Conservation (phyloP, 75 land plant genomes). For the Pinus tabuliformis region DNA sequence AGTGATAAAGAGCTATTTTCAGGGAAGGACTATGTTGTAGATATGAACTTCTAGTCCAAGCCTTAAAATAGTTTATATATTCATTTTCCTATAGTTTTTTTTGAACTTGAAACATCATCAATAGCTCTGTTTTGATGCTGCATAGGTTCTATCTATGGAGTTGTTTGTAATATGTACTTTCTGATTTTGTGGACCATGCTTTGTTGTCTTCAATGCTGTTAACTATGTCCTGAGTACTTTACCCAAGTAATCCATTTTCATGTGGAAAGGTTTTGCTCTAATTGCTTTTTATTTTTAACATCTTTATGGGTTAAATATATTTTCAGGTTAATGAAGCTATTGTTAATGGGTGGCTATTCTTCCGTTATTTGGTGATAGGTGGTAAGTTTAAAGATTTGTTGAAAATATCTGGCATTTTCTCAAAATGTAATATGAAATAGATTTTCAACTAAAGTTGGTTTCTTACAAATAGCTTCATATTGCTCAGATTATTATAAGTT, state of each 20-base stretch:
- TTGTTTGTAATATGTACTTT: too few species aligned
- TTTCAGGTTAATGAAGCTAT: conserved; percentile 93
- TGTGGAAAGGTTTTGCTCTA: background rate
- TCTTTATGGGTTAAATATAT: background rate
- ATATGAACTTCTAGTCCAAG: too few species aligned
- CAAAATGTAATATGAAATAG: background rate
- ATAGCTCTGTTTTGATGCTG: too few species aligned
- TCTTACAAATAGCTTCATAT: background rate
- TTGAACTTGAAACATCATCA: too few species aligned
- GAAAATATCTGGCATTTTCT: background rate
- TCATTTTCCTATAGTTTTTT: too few species aligned
- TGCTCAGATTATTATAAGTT: background rate
- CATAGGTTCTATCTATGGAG: too few species aligned
- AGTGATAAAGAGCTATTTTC: background rate
- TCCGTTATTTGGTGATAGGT: conserved; percentile 96
- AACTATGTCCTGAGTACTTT: too few species aligned
- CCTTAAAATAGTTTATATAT: too few species aligned
- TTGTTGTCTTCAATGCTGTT: too few species aligned
- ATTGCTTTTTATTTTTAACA: background rate
- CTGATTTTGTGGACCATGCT: too few species aligned
- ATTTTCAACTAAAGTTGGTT: background rate
- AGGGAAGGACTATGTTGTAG: too few species aligned
- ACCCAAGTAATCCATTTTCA: too few species aligned
- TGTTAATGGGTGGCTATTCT: conserved; percentile 97
- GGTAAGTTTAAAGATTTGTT: conserved; percentile 35